A percentile compares a stretch with the other conserved stretches of the same genome.
Evolutionary conservation across 176 grass and related monocot genomes (phyloP).

Genomic region (Neostapfia colusana): DNA sequence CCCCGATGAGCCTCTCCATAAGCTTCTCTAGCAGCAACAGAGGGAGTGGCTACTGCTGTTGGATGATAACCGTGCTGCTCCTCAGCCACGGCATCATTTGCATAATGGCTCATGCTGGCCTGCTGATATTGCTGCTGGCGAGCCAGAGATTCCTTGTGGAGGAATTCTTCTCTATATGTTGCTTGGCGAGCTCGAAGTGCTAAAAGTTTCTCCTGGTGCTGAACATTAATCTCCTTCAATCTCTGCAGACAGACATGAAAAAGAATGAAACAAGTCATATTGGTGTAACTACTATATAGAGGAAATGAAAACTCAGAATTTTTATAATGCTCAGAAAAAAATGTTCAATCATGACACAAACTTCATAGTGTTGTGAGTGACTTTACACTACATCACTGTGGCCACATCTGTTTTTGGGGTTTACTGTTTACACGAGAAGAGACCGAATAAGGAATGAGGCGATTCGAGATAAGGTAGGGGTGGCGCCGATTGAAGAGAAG

Average conservation of each 20-base stretch:
- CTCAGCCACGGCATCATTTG: constrained; percentile 38
- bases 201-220: constrained; percentile 72
- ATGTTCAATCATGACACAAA: constrained; percentile 1
- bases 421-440: background rate
- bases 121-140: constrained; percentile 85
- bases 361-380: background rate
- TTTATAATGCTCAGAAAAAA: background rate
- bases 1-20: constrained; percentile 55
- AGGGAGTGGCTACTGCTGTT: constrained; percentile 10
- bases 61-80: constrained; percentile 46
- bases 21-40: constrained; percentile 34
- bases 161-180: constrained; percentile 70
- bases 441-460: too few species aligned
- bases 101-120: constrained; percentile 49
- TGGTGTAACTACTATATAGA: constrained; percentile 13
- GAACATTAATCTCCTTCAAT: constrained; percentile 78
- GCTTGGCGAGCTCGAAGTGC: constrained; percentile 62
- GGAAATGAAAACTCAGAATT: background rate
- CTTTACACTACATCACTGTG: too few species aligned
- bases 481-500: too few species aligned
- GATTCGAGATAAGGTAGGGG: too few species aligned
- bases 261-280: constrained; percentile 22
- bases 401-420: background rate
- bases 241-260: constrained; percentile 57
- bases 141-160: constrained; percentile 65